These are phyloP conservation scores for Cylindrodendrum hubeiense DNA, from an alignment of 2,329 filamentous ascomycete genomes.

Conservation along the genomic window DNA sequence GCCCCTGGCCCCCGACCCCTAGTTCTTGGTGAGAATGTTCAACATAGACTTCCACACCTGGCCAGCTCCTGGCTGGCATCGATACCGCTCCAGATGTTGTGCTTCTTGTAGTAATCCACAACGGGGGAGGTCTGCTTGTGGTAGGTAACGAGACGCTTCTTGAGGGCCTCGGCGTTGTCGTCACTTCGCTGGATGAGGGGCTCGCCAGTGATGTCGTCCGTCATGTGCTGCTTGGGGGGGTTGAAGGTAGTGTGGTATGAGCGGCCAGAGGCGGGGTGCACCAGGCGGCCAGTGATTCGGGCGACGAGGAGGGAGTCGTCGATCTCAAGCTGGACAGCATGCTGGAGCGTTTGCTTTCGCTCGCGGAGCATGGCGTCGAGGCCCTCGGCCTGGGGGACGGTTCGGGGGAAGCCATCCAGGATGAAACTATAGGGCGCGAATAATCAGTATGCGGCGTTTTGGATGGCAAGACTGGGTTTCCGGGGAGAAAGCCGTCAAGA, in stretches of 20 bases:
- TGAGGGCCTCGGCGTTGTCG: constrained; percentile 95
- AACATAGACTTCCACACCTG: constrained; percentile 96
- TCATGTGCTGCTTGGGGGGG: constrained; percentile 94
- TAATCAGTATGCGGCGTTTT: constrained; percentile 37
- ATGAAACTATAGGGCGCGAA: constrained; percentile 79
- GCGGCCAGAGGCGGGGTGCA: constrained; percentile 96
- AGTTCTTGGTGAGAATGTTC: constrained; percentile 75
- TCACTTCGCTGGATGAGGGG: constrained; percentile 95
- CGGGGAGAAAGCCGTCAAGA: constrained; percentile 1
- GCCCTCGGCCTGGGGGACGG: constrained; percentile 93
- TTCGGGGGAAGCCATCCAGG: constrained; percentile 97
- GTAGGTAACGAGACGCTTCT: constrained; percentile 94
- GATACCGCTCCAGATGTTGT: constrained; percentile 94
- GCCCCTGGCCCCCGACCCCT: not conserved
- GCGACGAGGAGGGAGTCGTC: constrained; percentile 94
- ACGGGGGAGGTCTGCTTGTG: constrained; percentile 94
- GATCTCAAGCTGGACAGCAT: constrained; percentile 96
- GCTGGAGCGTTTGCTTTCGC: constrained; percentile 87
- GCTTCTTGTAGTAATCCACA: constrained; percentile 96
- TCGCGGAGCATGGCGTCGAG: constrained; percentile 90
- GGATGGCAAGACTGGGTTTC: constrained; percentile 13
- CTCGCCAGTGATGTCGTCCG: constrained; percentile 96
- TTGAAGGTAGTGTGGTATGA: constrained; percentile 99
- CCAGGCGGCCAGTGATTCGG: constrained; percentile 94
- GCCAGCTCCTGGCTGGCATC: constrained; percentile 95